Evolutionary conservation across 345 rosid species (phyloP).

Genomic region (Luvunga scandens): DNA sequence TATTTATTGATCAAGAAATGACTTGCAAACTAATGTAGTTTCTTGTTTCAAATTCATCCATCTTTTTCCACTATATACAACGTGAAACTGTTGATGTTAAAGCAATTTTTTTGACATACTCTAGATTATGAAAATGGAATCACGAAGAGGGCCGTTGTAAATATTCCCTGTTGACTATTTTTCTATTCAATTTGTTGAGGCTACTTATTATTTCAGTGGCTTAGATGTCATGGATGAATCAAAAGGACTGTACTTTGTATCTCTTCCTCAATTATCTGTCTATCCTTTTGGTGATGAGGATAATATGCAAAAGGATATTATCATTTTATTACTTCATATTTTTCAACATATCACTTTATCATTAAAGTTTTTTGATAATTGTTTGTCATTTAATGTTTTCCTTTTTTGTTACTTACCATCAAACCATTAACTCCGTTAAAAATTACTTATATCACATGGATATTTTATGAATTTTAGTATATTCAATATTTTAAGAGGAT

Average conservation of each 20-base stretch:
- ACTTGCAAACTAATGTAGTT: not conserved
- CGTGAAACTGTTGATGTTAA: not conserved
- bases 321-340: too few relatives aligned
- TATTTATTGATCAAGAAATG: not conserved
- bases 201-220: not conserved
- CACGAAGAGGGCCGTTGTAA: slow-evolving; percentile 1
- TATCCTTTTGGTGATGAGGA: not conserved
- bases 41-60: not conserved
- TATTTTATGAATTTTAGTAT: too few relatives aligned
- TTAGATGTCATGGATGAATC: not conserved
- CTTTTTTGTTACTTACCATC: too few relatives aligned
- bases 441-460: too few relatives aligned
- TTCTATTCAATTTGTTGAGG: not conserved
- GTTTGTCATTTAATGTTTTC: too few relatives aligned
- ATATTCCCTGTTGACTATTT: not conserved
- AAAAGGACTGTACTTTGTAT: not conserved
- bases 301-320: too few relatives aligned
- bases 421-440: too few relatives aligned
- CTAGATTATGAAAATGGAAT: not conserved
- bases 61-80: not conserved
- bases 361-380: too few relatives aligned
- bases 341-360: accelerated
- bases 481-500: too few relatives aligned
- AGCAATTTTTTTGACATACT: not conserved
- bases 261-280: not conserved